phyloP scores from a whole-genome alignment of 1,139 yeast genomes.

The Geotrichum australiense region DNA sequence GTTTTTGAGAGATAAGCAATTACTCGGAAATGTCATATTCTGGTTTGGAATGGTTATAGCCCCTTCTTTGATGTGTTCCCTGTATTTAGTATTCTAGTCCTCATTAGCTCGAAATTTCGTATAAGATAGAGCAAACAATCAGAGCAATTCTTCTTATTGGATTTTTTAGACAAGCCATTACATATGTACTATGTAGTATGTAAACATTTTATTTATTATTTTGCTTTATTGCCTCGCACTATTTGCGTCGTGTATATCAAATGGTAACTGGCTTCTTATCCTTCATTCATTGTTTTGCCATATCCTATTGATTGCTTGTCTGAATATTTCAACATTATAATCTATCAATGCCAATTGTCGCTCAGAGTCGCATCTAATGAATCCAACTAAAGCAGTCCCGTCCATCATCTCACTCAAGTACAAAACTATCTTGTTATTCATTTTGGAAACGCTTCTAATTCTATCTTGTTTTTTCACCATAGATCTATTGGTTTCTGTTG shows the following conservation, averaged over 20 bases:
- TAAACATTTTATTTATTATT: too few relatives aligned
- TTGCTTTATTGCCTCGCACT: too few relatives aligned
- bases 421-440: conserved; percentile 75
- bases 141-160: too few relatives aligned
- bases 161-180: too few relatives aligned
- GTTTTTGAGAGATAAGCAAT: conserved; percentile 47
- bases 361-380: conserved; percentile 54
- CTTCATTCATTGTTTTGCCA: conserved; percentile 40
- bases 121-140: too few relatives aligned
- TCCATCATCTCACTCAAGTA: conserved; percentile 88
- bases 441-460: conserved; percentile 64
- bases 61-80: conserved; percentile 80
- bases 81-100: conserved; percentile 72
- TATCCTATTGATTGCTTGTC: conserved; percentile 69
- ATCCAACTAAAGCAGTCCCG: conserved; percentile 85
- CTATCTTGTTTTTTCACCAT: neutral
- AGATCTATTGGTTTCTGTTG: too few relatives aligned
- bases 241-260: too few relatives aligned
- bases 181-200: too few relatives aligned
- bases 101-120: too few relatives aligned
- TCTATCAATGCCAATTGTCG: conserved; percentile 65
- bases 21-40: conserved; percentile 74
- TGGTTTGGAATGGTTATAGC: conserved; percentile 92
- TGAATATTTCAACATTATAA: conserved; percentile 78
- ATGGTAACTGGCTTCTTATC: too few relatives aligned